These are phyloP conservation scores for Phytophthora fragariaefolia DNA, from an alignment of 352 stramenopile species.

Conservation along the genomic window DNA sequence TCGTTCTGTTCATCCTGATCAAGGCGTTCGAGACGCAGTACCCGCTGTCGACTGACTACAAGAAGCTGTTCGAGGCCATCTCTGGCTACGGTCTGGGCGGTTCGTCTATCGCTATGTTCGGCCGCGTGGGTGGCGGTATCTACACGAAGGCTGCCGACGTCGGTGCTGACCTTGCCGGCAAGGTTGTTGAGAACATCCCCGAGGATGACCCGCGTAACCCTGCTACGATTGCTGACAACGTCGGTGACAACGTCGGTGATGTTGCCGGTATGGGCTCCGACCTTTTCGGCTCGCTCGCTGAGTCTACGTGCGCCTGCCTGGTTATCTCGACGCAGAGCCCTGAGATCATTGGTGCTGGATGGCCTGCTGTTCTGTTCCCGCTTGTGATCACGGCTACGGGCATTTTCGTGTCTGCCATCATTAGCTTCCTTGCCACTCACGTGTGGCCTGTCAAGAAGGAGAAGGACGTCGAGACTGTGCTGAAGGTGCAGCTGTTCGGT, in stretches of 20 bases:
- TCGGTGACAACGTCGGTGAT: constrained; percentile 99
- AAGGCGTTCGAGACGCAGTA: constrained; percentile 94
- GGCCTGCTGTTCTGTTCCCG: constrained; percentile 97
- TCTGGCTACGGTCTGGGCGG: constrained; percentile 98
- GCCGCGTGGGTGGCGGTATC: constrained; percentile 99
- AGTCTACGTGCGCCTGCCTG: constrained; percentile 98
- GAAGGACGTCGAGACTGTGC: constrained; percentile 95
- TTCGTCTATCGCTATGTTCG: constrained; percentile 99
- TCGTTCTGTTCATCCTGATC: constrained; percentile 98
- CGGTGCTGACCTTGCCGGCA: constrained; percentile 99
- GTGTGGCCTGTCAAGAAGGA: constrained; percentile 95
- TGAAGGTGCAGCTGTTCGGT: constrained; percentile 98
- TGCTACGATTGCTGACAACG: constrained; percentile 99
- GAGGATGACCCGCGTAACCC: constrained; percentile 99
- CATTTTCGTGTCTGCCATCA: constrained; percentile 97
- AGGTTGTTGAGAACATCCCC: constrained; percentile 98
- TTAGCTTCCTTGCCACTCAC: constrained; percentile 98
- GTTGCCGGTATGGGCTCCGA: constrained; percentile 99
- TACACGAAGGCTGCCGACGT: constrained; percentile 99
- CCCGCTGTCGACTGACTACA: constrained; percentile 79
- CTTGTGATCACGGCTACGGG: constrained; percentile 96
- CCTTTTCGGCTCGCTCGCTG: constrained; percentile 99
- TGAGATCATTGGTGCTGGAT: constrained; percentile 92
- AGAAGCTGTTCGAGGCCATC: constrained; percentile 96
- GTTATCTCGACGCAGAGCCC: constrained; percentile 95